Conservation (phyloP, 805 yeast species). For the Metschnikowia vanudenii region DNA sequence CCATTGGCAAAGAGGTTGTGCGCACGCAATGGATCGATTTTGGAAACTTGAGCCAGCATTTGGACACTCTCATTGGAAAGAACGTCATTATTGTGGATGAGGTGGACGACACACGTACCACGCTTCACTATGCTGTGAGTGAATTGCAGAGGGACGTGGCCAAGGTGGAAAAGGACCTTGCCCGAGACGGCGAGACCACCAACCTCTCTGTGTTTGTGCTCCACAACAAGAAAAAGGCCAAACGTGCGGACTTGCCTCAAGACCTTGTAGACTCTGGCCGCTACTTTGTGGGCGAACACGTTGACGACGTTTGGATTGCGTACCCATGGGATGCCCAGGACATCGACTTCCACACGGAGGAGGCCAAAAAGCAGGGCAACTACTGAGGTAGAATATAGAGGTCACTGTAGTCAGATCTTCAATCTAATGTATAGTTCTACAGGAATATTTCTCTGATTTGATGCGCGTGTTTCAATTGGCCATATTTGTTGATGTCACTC, state of each 20-base stretch:
- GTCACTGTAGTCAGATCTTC: no score
- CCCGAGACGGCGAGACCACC: slow-evolving; percentile 48
- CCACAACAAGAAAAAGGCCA: slow-evolving; percentile 71
- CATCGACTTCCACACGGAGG: slow-evolving; percentile 68
- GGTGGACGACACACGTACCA: slow-evolving; percentile 84
- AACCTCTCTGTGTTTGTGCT: slow-evolving; percentile 74
- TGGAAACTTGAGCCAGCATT: slow-evolving; percentile 47
- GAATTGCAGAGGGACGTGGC: slow-evolving; percentile 73
- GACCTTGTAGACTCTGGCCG: slow-evolving; percentile 57
- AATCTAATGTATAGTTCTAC: no score
- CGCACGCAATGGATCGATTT: slow-evolving; percentile 86
- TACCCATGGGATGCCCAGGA: slow-evolving; percentile 85
- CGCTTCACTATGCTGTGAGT: slow-evolving; percentile 73
- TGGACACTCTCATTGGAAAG: slow-evolving; percentile 62
- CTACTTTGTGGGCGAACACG: slow-evolving; percentile 72
- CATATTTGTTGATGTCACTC: no score
- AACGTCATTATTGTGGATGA: slow-evolving; percentile 75
- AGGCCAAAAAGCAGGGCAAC: slow-evolving; percentile 73
- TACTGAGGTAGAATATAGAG: no score
- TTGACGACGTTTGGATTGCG: slow-evolving; percentile 81
- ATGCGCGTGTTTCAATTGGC: no score
- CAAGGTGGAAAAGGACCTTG: slow-evolving; percentile 51
- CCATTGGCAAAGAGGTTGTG: slow-evolving; percentile 45
- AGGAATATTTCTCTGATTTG: no score
- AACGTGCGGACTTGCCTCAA: slow-evolving; percentile 68